These are phyloP conservation scores for Calonectria montana DNA, from an alignment of 2,329 filamentous ascomycete species.

Conservation along the genomic window DNA sequence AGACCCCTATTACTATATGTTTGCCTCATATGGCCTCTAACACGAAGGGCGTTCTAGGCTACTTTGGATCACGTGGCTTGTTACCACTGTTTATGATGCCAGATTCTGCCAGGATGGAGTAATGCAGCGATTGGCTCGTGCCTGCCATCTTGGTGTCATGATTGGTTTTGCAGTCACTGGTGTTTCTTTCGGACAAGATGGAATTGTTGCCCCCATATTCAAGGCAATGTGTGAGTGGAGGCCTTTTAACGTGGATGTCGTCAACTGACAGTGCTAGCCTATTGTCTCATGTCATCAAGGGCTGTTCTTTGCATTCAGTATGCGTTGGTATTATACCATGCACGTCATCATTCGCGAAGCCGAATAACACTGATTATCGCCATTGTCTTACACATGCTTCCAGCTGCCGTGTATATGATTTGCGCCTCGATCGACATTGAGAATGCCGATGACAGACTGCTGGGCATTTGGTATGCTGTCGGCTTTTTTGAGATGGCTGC, in stretches of 20 bases:
- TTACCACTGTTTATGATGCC: constrained; percentile 21
- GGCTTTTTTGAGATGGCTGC: constrained; percentile 11
- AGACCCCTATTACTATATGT: neutral
- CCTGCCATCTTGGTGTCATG: constrained; percentile 18
- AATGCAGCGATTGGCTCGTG: constrained; percentile 6
- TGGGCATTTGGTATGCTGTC: constrained; percentile 7
- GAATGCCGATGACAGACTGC: neutral
- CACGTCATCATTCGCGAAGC: neutral
- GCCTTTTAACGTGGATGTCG: too few species aligned
- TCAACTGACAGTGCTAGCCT: neutral
- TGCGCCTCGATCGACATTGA: neutral
- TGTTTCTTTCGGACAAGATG: constrained; percentile 1
- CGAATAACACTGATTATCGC: neutral
- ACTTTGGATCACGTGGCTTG: constrained; percentile 21
- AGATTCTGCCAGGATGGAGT: constrained; percentile 20
- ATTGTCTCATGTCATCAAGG: constrained; percentile 9
- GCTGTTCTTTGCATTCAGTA: constrained; percentile 6
- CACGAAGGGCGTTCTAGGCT: neutral
- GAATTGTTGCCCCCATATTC: constrained; percentile 11
- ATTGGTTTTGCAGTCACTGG: constrained; percentile 13
- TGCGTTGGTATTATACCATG: constrained; percentile 1
- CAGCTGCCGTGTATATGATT: neutral
- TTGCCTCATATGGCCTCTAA: neutral
- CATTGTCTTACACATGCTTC: neutral
- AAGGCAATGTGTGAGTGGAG: constrained; percentile 3